A percentile compares a stretch with the other conserved stretches of the same genome.
Conservation (phyloP, 306 rosid species). For the Cucurbita maxima region DNA sequence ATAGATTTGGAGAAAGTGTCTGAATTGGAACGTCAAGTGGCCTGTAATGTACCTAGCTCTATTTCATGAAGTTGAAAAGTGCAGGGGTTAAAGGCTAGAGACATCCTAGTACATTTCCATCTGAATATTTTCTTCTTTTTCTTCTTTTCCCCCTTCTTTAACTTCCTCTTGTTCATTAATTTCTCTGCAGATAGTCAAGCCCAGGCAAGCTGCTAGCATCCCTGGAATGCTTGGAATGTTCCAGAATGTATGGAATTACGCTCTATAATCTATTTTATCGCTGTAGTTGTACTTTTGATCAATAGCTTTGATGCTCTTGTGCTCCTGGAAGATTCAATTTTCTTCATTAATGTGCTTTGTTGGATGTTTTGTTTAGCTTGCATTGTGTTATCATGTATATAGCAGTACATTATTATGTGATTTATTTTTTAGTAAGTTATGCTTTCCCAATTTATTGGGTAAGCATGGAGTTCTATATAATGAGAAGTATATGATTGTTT, state of each 20-base stretch:
- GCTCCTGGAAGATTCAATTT: neutral
- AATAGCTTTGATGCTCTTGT: neutral
- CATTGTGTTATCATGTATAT: neutral
- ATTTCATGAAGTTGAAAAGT: neutral
- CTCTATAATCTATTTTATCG: neutral
- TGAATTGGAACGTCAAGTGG: neutral
- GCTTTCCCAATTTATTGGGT: neutral
- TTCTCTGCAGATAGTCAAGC: slow-evolving; percentile 81
- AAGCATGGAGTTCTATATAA: neutral
- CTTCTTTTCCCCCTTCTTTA: neutral
- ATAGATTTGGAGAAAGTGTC: neutral
- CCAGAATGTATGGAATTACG: slow-evolving; percentile 61
- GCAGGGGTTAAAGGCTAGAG: neutral
- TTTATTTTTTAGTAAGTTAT: neutral
- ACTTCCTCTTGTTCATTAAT: neutral
- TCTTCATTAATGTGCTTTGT: neutral
- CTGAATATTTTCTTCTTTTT: neutral
- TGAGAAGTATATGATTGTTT: neutral
- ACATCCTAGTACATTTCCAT: neutral
- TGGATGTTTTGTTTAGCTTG: neutral
- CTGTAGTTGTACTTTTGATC: neutral
- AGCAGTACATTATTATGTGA: neutral
- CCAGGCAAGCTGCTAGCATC: slow-evolving; percentile 98
- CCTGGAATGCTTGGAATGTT: slow-evolving; percentile 99
- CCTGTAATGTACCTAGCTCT: neutral